phyloP scores from a whole-genome alignment of 768 basidiomycete genomes.

The Termitomyces sp. region DNA sequence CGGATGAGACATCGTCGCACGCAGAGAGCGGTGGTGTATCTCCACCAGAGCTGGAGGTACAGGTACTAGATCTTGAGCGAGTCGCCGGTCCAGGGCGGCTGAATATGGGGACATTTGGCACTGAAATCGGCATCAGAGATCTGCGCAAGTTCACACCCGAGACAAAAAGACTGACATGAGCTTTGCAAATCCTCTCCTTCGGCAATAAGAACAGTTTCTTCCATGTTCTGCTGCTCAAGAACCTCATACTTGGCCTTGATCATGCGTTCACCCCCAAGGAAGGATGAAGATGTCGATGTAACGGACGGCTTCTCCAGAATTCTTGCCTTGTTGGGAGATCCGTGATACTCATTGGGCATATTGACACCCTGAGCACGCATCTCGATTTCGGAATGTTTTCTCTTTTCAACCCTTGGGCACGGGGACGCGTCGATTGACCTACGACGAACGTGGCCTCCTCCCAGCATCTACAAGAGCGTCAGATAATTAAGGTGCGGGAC shows the following conservation, averaged over 20 bases:
- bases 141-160: not conserved
- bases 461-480: conserved; percentile 56
- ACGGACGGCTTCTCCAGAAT: conserved; percentile 64
- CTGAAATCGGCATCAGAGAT: conserved; percentile 20
- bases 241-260: conserved; percentile 57
- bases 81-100: conserved; percentile 44
- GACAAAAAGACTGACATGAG: conserved; percentile 39
- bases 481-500: not conserved
- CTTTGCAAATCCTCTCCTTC: conserved; percentile 57
- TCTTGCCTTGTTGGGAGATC: conserved; percentile 39
- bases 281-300: conserved; percentile 54
- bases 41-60: conserved; percentile 57
- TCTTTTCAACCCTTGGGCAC: conserved; percentile 58
- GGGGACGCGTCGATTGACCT: conserved; percentile 70
- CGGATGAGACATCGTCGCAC: conserved; percentile 56
- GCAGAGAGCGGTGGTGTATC: conserved; percentile 69
- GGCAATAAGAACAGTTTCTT: conserved; percentile 58
- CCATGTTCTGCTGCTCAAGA: conserved; percentile 59
- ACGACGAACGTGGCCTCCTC: conserved; percentile 69
- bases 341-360: conserved; percentile 21
- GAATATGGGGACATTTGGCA: conserved; percentile 51
- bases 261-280: conserved; percentile 68
- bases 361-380: conserved; percentile 26
- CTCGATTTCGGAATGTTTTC: conserved; percentile 42
- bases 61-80: conserved; percentile 64